Evolutionary conservation across 2,329 filamentous ascomycete species (phyloP), one percentile per base, ranked within the genome.

Genomic region (Drechmeria coniospora): DNA sequence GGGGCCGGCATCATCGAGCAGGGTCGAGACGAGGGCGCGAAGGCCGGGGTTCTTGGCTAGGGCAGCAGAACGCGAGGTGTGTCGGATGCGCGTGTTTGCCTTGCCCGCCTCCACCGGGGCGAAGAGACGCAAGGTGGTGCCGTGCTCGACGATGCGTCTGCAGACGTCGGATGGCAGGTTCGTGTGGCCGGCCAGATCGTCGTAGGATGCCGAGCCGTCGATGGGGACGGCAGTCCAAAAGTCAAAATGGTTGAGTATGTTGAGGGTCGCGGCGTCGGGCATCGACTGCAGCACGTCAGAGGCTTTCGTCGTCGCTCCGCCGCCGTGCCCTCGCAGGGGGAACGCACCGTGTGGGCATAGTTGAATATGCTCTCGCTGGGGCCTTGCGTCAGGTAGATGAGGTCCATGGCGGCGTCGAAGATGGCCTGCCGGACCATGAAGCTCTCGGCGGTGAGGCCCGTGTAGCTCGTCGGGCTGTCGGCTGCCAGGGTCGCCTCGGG

Each of bases 171-270:
- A 37, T 0, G 57, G 57, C 4, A 61, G 52, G 11, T 42, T 38
- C 2, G 49, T 47, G 17, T 49, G 41, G 16, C 46, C 36, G 11
- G 57, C 47, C 12, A 63, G 55, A 8, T 57, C 53, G 4, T 41
- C 33, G 29, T 56, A 56, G 3, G 59, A 56, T 6, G 61, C 58
- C 4, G 52, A 47, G 11, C 59, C 59, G 15, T 57, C 47, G 1
- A 65, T 28, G 3, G 64, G 62, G 5, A 69, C 61, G 5, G 59
- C 55, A 8, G 51, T 47, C 59, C 61, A 67, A 38, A 68, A 65
- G 37, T 66, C 46, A 39, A 67, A 67, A 35, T 61, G 48, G 39
- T 66, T 66, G 11, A 67, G 45, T 10, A 63, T 45, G 36, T 63
- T 61, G 21, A 67, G 49, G 8, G 45, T 39, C 6, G 57, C 49